Evolutionary conservation across 495 filamentous ascomycete species (phyloP).

Genomic region (Margaritispora aquatica): DNA sequence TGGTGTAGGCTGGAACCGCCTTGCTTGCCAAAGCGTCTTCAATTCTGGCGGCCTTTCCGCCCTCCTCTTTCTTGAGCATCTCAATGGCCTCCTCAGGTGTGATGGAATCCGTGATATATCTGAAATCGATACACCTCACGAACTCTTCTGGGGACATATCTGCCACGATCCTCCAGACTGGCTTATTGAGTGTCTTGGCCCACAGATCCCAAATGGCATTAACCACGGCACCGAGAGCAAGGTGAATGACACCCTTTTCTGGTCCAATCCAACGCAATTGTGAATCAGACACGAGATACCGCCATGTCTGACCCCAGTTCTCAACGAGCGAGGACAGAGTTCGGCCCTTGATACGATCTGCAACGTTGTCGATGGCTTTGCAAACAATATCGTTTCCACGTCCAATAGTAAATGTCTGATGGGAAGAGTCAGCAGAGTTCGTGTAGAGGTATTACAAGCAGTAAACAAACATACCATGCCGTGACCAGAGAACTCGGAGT

Average conservation of each 20-base stretch:
- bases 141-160: conserved; percentile 87
- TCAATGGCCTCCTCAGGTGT: conserved; percentile 76
- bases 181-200: conserved; percentile 80
- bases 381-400: conserved; percentile 94
- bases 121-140: conserved; percentile 83
- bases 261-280: conserved; percentile 94
- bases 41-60: conserved; percentile 59
- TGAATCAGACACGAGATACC: conserved; percentile 81
- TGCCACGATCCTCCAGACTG: conserved; percentile 83
- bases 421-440: neutral
- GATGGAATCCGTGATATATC: conserved; percentile 90
- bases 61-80: conserved; percentile 57
- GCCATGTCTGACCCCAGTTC: conserved; percentile 87
- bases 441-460: neutral
- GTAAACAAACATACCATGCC: conserved; percentile 61
- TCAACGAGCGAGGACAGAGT: conserved; percentile 68
- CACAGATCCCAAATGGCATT: conserved; percentile 96
- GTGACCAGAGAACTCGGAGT: conserved; percentile 67
- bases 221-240: conserved; percentile 83
- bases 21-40: conserved; percentile 60
- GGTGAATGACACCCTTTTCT: conserved; percentile 91
- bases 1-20: conserved; percentile 88
- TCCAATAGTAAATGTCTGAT: conserved; percentile 90
- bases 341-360: conserved; percentile 62
- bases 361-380: conserved; percentile 70